Evolutionary conservation across 192 early-diverging fungal species (phyloP).

Genomic region (Rhizophagus clarus): DNA sequence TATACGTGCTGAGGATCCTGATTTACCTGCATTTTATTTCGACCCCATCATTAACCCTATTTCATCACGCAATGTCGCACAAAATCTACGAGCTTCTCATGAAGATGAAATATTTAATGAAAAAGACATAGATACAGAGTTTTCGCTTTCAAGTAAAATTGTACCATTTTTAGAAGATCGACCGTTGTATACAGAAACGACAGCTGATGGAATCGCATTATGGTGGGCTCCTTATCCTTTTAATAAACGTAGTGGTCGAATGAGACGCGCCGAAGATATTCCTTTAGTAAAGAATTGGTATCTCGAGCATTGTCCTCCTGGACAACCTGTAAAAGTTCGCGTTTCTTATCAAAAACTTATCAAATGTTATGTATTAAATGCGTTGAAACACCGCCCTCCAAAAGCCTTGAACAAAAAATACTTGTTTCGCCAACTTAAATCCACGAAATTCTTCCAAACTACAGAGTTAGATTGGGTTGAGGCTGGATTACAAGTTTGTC

Average conservation of each 20-base stretch:
- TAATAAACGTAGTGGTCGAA: constrained; percentile 87
- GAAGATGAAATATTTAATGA: constrained; percentile 76
- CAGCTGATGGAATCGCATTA: constrained; percentile 87
- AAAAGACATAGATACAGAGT: constrained; percentile 83
- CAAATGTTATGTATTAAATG: constrained; percentile 95
- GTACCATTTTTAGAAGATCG: constrained; percentile 78
- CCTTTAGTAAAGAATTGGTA: constrained; percentile 98
- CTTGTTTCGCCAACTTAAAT: constrained; percentile 91
- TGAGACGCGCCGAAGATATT: constrained; percentile 89
- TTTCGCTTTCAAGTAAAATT: constrained; percentile 79
- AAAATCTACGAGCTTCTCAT: constrained; percentile 51
- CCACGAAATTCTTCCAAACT: constrained; percentile 98
- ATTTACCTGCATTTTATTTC: constrained; percentile 97
- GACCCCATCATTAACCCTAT: constrained; percentile 99
- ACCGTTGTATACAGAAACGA: constrained; percentile 87
- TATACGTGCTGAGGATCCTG: constrained; percentile 88
- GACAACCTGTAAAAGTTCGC: constrained; percentile 95
- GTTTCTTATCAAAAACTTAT: constrained; percentile 98
- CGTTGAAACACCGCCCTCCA: constrained; percentile 83
- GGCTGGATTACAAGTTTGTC: constrained; percentile 96
- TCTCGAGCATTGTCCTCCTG: constrained; percentile 91
- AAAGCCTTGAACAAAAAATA: constrained; percentile 91
- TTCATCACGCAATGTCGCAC: constrained; percentile 71
- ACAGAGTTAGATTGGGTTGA: constrained; percentile 99
- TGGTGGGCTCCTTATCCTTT: constrained; percentile 99